Evolutionary conservation across 1,284 basidiomycete genomes (phyloP).

Genomic region (Neonothopanus nambi): DNA sequence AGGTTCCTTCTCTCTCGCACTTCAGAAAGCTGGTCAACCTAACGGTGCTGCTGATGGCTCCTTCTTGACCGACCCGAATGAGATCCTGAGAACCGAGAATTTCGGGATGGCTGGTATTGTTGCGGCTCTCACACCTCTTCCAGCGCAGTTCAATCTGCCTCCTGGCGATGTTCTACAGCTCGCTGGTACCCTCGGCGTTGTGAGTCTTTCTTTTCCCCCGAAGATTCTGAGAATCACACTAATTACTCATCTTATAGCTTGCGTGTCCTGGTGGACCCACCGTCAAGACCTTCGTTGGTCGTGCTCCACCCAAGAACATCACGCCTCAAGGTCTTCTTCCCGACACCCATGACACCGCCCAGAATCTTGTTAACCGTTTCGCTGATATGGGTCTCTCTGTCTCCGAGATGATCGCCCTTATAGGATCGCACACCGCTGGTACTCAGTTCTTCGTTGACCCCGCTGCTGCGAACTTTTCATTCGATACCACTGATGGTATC

Average conservation of each 20-base stretch:
- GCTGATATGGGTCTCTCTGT: constrained; percentile 19
- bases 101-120: constrained; percentile 15
- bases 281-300: constrained; percentile 16
- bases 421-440: constrained; percentile 18
- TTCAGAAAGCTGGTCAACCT: constrained; percentile 5
- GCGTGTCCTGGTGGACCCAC: constrained; percentile 18
- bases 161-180: constrained; percentile 15
- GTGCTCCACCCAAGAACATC: constrained; percentile 5
- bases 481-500: constrained; percentile 17
- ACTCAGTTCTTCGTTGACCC: constrained; percentile 20
- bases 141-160: constrained; percentile 11
- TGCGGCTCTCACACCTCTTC: constrained; percentile 9
- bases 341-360: constrained; percentile 9
- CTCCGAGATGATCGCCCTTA: constrained; percentile 19
- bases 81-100: constrained; percentile 14
- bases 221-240: not conserved
- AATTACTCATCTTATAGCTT: constrained; percentile 3
- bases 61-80: constrained; percentile 13
- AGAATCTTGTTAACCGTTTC: constrained; percentile 15
- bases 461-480: not conserved
- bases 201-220: not conserved
- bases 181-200: constrained; percentile 7
- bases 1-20: constrained; percentile 17
- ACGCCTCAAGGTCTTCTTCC: constrained; percentile 20
- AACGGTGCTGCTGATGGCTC: constrained; percentile 19